Conservation (phyloP, 1,284 basidiomycete genomes). For the Sporisorium exsertum region DNA sequence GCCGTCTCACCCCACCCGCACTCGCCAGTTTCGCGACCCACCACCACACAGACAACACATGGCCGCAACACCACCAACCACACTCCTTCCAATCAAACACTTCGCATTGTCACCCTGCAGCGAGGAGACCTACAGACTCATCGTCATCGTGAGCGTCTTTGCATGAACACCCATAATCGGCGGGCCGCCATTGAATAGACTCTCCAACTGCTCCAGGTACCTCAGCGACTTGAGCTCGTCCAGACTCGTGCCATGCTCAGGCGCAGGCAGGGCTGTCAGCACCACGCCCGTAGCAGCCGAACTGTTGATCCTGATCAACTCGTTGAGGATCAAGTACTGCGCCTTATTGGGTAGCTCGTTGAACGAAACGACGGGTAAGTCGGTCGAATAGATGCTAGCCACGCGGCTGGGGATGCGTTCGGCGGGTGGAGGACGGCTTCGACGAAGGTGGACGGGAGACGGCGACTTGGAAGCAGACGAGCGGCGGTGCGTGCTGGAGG, state of each 20-base stretch:
- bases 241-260: conserved; percentile 62
- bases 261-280: conserved; percentile 66
- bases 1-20: neutral
- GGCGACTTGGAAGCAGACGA: conserved; percentile 3
- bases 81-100: neutral
- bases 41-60: neutral
- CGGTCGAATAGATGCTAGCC: conserved; percentile 33
- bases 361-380: conserved; percentile 57
- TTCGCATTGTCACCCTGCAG: neutral
- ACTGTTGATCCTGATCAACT: conserved; percentile 65
- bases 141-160: conserved; percentile 66
- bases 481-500: neutral
- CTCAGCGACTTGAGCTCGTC: conserved; percentile 51
- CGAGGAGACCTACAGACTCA: conserved; percentile 40
- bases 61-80: neutral
- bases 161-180: conserved; percentile 67
- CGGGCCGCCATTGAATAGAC: conserved; percentile 62
- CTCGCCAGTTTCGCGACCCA: neutral
- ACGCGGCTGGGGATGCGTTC: conserved; percentile 14
- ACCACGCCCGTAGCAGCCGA: conserved; percentile 60
- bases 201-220: conserved; percentile 65
- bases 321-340: conserved; percentile 68
- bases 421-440: conserved; percentile 6
- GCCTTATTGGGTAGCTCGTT: conserved; percentile 68
- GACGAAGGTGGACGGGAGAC: conserved; percentile 17